Base-by-base conservation (phyloP, 441 rosid species). In the Croton setiger region DNA sequence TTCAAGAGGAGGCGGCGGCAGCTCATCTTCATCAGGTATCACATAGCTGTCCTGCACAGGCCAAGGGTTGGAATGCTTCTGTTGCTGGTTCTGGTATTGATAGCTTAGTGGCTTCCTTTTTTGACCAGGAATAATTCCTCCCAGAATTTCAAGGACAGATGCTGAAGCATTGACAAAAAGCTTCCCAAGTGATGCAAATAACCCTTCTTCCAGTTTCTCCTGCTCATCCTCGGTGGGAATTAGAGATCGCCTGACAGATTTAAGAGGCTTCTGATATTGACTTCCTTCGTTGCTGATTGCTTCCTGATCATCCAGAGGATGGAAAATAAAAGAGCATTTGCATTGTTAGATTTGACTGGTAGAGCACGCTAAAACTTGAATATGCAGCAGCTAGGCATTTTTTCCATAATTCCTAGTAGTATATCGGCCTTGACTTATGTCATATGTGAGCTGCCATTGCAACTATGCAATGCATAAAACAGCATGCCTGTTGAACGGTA, bases 41-140 rank as follows among this genome's bases (percentile, higher is more conserved):
- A 87, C 93, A 74, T 80, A 92, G 84, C 99, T 95, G 69, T 95
- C 99, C 80, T 95, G 98, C 73, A 75, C 78, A 0, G 98, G 97
- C 99, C 99, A 94, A 27, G 85, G 44, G 55, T 77, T 63, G 54
- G 87, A 54, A 72, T 77, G 67, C 64, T 78, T 76, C 75, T 74
- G 76, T 43, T 79, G 76, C 65, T 79, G 81, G 66, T 63, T 68
- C 37, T 56, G 78, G 60, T 77, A 79, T 51, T 80, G 81, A 75
- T 83, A 66, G 71, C 59, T 73, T 1, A 27, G 66, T 58, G 82
- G 79, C 83, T 80, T 86, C 81, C 74, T 89, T 71, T 74, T 83
- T 49, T 85, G 74, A 77, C 85, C 79, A 44, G 92, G 97, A 79
- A 88, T 54, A 69, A 89, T 70, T 69, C 88, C 90, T 79, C 90